Evolutionary conservation across 2,329 filamentous ascomycete species (phyloP).

Genomic region (Colletotrichum simmondsii): DNA sequence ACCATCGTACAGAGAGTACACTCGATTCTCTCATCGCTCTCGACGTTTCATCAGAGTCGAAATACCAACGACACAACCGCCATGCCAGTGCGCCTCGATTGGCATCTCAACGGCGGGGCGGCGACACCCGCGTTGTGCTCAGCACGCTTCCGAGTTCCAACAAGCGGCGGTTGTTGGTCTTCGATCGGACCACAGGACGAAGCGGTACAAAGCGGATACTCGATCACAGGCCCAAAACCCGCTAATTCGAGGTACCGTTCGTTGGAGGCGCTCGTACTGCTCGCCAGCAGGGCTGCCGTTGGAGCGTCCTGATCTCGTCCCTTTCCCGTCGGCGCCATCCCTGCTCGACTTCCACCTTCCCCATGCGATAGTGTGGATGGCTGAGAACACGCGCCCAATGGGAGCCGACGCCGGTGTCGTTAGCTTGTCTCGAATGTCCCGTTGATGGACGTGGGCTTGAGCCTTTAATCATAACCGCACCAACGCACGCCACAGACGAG

Average conservation of each 20-base stretch:
- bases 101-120: background rate
- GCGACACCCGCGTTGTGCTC: background rate
- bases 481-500: slow-evolving; percentile 15
- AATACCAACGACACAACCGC: background rate
- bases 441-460: slow-evolving; percentile 11
- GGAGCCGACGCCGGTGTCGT: background rate
- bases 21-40: background rate
- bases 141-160: background rate
- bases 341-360: slow-evolving; percentile 13
- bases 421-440: slow-evolving; percentile 33
- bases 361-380: slow-evolving; percentile 23
- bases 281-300: slow-evolving; percentile 1
- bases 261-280: slow-evolving; percentile 4
- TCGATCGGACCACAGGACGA: background rate
- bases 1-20: background rate
- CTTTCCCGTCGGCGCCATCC: slow-evolving; percentile 18
- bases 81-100: background rate
- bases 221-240: background rate
- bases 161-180: background rate
- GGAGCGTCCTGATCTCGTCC: slow-evolving; percentile 7
- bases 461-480: slow-evolving; percentile 34
- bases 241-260: background rate
- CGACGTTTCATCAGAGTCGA: background rate
- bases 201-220: background rate
- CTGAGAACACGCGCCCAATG: slow-evolving; percentile 25